Percentiles rank a stretch among this genome's conserved stretches.
These are phyloP conservation scores for Stephania cephalantha DNA, from an alignment of 164 flowering plant genomes.

Conservation along the genomic window DNA sequence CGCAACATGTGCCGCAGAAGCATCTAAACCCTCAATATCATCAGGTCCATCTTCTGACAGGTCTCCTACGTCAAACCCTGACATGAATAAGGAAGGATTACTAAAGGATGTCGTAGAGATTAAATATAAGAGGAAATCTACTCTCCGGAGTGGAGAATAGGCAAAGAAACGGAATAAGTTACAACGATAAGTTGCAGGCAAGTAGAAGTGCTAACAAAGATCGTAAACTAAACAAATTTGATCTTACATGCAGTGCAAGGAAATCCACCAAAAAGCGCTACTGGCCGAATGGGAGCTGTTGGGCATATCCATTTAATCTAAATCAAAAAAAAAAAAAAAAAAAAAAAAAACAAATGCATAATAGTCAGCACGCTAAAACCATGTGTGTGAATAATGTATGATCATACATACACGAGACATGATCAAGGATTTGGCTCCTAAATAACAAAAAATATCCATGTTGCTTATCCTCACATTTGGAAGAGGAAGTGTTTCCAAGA, in stretches of 20 bases:
- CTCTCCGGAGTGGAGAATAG: background rate
- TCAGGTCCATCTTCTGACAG: constrained; percentile 85
- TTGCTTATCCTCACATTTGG: constrained; percentile 53
- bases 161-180: background rate
- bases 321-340: constrained; percentile 5
- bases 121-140: background rate
- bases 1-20: constrained; percentile 92
- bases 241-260: constrained; percentile 69
- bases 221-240: background rate
- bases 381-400: background rate
- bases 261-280: constrained; percentile 54
- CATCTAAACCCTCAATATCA: constrained; percentile 91
- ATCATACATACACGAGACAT: background rate
- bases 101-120: constrained; percentile 7
- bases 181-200: background rate
- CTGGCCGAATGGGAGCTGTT: constrained; percentile 58
- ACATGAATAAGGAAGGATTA: constrained; percentile 11
- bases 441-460: constrained; percentile 2
- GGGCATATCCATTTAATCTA: constrained; percentile 69
- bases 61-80: constrained; percentile 94
- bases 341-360: background rate
- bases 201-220: background rate
- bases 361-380: background rate
- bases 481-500: constrained; percentile 61
- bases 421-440: background rate